Evolutionary conservation across 306 rosid species (phyloP).

Genomic region (Arachis stenosperma): DNA sequence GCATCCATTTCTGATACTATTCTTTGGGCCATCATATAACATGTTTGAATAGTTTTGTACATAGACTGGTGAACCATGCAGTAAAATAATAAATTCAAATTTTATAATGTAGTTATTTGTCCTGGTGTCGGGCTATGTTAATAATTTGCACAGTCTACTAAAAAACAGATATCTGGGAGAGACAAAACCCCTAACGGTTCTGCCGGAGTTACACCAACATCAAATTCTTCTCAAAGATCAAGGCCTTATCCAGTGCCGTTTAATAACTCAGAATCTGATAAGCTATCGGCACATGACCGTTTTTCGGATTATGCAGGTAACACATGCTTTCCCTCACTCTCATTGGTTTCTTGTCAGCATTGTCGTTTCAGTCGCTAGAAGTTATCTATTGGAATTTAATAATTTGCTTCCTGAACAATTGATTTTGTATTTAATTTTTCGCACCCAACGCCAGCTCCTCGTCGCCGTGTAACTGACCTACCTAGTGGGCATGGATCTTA

Average conservation of each 20-base stretch:
- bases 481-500: conserved; percentile 67
- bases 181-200: conserved; percentile 64
- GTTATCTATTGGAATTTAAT: conserved; percentile 14
- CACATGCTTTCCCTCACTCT: conserved; percentile 28
- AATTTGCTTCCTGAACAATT: conserved; percentile 38
- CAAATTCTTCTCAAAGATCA: conserved; percentile 57
- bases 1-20: conserved; percentile 2
- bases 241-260: conserved; percentile 51
- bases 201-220: conserved; percentile 47
- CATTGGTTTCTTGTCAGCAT: neutral
- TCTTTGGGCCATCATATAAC: conserved; percentile 24
- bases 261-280: conserved; percentile 48
- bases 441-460: conserved; percentile 53
- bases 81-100: conserved; percentile 32
- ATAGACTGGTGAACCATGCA: conserved; percentile 1
- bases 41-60: conserved; percentile 14
- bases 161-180: conserved; percentile 82
- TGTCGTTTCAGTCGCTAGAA: neutral
- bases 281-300: conserved; percentile 47
- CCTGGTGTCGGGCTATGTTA: conserved; percentile 25
- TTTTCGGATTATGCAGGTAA: conserved; percentile 65
- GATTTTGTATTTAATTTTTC: conserved; percentile 27
- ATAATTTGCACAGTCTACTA: conserved; percentile 35
- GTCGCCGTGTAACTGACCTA: conserved; percentile 58
- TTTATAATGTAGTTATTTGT: conserved; percentile 21